Conservation (phyloP, 371 early-diverging fungal species). For the Mortierella polycephala region DNA sequence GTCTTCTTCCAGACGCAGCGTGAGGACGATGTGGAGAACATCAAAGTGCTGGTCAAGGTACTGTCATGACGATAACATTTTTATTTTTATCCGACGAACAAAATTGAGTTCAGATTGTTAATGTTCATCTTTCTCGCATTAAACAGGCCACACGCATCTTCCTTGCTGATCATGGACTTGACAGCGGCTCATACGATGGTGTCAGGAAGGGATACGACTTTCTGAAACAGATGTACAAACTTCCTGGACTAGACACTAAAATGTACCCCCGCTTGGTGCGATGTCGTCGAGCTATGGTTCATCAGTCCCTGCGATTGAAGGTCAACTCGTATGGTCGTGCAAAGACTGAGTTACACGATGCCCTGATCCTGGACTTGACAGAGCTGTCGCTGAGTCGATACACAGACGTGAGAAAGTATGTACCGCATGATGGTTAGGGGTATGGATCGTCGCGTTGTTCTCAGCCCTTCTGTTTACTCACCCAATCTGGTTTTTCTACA, state of each 20-base stretch:
- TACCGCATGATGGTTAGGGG: neutral
- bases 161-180: conserved; percentile 76
- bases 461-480: neutral
- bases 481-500: too few relatives aligned
- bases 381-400: conserved; percentile 77
- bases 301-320: conserved; percentile 69
- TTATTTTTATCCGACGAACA: neutral
- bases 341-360: conserved; percentile 59
- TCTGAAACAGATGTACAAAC: conserved; percentile 61
- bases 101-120: neutral
- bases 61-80: neutral
- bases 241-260: conserved; percentile 54
- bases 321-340: conserved; percentile 66
- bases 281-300: conserved; percentile 61
- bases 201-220: conserved; percentile 69
- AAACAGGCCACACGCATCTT: conserved; percentile 60
- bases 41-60: conserved; percentile 73
- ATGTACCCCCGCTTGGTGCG: conserved; percentile 29
- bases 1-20: conserved; percentile 61
- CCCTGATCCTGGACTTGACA: conserved; percentile 66
- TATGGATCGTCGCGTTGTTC: neutral
- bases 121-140: neutral
- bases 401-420: conserved; percentile 77
- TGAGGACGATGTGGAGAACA: conserved; percentile 82
- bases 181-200: conserved; percentile 61